phyloP scores from a whole-genome alignment of 768 basidiomycete species.

The Auricularia heimuer region DNA sequence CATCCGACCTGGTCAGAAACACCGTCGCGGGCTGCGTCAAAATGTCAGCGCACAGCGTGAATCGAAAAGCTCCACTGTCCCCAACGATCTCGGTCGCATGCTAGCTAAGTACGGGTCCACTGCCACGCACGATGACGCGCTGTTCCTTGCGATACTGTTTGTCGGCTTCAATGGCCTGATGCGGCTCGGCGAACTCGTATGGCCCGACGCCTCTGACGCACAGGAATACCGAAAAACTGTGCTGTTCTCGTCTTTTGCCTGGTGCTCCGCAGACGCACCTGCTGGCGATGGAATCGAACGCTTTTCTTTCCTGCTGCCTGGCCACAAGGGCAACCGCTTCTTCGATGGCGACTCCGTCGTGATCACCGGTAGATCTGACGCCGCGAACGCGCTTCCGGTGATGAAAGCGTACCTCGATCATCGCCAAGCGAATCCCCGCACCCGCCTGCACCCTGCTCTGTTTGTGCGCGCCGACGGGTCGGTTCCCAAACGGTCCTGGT shows the following conservation, averaged over 20 bases:
- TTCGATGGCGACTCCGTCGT: neutral
- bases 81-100: conserved; percentile 9
- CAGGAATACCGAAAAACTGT: conserved; percentile 12
- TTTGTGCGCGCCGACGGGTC: conserved; percentile 31
- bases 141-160: conserved; percentile 21
- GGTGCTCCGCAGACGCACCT: conserved; percentile 6
- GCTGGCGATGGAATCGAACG: conserved; percentile 4
- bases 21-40: conserved; percentile 25
- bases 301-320: conserved; percentile 20
- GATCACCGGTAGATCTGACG: too few relatives aligned
- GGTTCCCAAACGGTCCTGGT: conserved; percentile 35
- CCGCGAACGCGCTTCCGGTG: too few relatives aligned
- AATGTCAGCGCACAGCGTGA: conserved; percentile 9
- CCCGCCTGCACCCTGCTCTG: conserved; percentile 18
- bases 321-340: conserved; percentile 28
- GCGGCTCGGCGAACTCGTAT: conserved; percentile 20
- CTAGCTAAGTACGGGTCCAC: conserved; percentile 16
- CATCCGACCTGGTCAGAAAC: conserved; percentile 16
- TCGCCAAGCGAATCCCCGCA: too few relatives aligned
- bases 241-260: too few relatives aligned
- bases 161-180: conserved; percentile 18
- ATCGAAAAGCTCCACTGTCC: conserved; percentile 21
- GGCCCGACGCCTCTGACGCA: conserved; percentile 10
- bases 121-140: conserved; percentile 16
- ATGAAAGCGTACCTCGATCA: too few relatives aligned